These are phyloP conservation scores for Cordyceps tenuipes DNA, from an alignment of 2,329 filamentous ascomycete species.

Conservation along the genomic window DNA sequence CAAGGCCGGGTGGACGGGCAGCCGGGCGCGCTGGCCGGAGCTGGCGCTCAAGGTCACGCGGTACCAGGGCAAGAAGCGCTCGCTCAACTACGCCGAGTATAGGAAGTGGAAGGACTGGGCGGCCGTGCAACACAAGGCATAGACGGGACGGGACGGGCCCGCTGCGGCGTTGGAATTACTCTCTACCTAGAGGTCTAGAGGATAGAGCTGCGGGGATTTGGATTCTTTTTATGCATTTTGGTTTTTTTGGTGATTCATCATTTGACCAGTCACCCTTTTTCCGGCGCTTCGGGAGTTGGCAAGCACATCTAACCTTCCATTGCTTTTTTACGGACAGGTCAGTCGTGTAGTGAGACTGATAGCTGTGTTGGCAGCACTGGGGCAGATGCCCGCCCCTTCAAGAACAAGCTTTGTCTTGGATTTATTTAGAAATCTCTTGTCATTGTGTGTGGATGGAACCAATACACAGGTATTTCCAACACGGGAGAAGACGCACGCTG, in stretches of 20 bases:
- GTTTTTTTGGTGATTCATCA: background rate
- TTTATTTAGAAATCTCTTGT: background rate
- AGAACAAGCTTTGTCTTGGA: background rate
- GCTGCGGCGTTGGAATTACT: background rate
- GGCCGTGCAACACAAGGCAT: conserved; percentile 19
- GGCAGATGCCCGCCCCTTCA: background rate
- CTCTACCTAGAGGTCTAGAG: background rate
- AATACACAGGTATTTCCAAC: background rate
- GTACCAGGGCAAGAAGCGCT: conserved; percentile 79
- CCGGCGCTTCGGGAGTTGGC: background rate
- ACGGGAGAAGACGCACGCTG: background rate
- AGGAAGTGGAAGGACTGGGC: conserved; percentile 73
- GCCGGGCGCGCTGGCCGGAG: conserved; percentile 69
- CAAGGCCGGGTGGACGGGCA: conserved; percentile 88
- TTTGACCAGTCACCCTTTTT: background rate
- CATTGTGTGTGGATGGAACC: background rate
- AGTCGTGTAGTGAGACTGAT: background rate
- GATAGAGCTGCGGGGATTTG: background rate
- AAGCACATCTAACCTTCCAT: background rate
- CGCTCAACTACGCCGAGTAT: conserved; percentile 64
- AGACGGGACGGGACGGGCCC: background rate
- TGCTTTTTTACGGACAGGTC: background rate
- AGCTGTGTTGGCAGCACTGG: background rate
- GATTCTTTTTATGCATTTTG: background rate
- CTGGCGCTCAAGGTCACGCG: conserved; percentile 71